Conservation (phyloP, 805 yeast species). For the Nakazawaea ernobii region DNA sequence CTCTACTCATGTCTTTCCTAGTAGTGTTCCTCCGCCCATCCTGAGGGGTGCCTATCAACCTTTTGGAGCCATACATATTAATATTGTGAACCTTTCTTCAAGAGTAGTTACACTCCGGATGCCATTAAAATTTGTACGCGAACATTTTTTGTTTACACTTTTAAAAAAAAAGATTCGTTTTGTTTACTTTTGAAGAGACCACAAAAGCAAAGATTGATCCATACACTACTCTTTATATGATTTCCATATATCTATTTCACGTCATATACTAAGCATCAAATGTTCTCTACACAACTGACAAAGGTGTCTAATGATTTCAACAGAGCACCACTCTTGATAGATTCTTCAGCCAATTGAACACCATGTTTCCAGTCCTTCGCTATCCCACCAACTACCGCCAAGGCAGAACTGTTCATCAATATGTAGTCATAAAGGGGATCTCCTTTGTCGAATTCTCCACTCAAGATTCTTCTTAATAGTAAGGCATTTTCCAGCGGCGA, state of each 20-base stretch:
- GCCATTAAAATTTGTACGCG: not conserved
- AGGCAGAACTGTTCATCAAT: constrained; percentile 81
- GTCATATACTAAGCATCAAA: no score
- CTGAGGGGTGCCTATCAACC: constrained; percentile 24
- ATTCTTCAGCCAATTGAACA: constrained; percentile 60
- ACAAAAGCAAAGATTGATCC: not conserved
- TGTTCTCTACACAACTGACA: constrained; percentile 27
- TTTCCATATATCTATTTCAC: no score
- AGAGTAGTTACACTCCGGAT: no score
- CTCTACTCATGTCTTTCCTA: not conserved
- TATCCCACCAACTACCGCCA: constrained; percentile 72
- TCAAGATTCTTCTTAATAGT: constrained; percentile 37
- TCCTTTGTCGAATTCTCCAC: constrained; percentile 38
- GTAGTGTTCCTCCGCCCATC: constrained; percentile 16
- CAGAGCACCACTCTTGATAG: constrained; percentile 69
- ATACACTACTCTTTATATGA: no score
- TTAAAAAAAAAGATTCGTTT: not conserved
- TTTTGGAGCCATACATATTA: constrained; percentile 24
- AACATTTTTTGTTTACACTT: constrained; percentile 1
- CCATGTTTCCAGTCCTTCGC: constrained; percentile 73
- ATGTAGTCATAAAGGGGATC: constrained; percentile 84
- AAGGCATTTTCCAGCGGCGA: constrained; percentile 84
- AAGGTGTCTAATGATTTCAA: constrained; percentile 51
- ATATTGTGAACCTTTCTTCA: not conserved
- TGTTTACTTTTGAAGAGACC: not conserved